phyloP scores from a whole-genome alignment of 306 rosid genomes.

The Abrus precatorius region DNA sequence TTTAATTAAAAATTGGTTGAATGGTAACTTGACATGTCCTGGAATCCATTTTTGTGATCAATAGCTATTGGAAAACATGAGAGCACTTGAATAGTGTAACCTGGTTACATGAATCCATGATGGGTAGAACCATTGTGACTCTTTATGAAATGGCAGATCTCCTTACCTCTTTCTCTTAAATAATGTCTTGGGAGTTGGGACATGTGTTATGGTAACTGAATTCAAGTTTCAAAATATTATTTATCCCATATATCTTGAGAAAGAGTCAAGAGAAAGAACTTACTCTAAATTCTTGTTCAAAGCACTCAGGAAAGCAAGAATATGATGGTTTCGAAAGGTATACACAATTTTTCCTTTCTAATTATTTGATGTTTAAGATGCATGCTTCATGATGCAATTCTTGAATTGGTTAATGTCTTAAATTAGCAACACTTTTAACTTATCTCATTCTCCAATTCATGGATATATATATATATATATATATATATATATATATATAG shows the following conservation, averaged over 20 bases:
- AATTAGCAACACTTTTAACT: not conserved
- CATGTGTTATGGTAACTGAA: not conserved
- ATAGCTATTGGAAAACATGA: not conserved
- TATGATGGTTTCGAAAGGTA: not conserved
- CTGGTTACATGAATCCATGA: not conserved
- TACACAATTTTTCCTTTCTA: not conserved
- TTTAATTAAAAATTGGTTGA: not conserved
- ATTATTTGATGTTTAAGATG: not conserved
- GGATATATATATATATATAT: not conserved
- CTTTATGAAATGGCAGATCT: not conserved
- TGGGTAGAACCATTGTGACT: not conserved
- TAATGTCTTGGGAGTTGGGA: not conserved
- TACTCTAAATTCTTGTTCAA: not conserved
- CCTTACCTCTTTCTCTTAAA: not conserved
- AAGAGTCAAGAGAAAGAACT: not conserved
- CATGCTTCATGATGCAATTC: not conserved
- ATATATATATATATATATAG: not conserved
- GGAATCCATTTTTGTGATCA: not conserved
- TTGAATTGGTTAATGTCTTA: not conserved
- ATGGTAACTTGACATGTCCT: not conserved
- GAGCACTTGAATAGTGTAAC: not conserved
- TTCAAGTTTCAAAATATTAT: not conserved
- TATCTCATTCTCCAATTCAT: constrained; percentile 26
- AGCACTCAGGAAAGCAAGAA: not conserved
- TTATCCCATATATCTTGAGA: not conserved